Base-by-base conservation (phyloP, 208 protist genomes). In the Leishmania gerbilli region DNA sequence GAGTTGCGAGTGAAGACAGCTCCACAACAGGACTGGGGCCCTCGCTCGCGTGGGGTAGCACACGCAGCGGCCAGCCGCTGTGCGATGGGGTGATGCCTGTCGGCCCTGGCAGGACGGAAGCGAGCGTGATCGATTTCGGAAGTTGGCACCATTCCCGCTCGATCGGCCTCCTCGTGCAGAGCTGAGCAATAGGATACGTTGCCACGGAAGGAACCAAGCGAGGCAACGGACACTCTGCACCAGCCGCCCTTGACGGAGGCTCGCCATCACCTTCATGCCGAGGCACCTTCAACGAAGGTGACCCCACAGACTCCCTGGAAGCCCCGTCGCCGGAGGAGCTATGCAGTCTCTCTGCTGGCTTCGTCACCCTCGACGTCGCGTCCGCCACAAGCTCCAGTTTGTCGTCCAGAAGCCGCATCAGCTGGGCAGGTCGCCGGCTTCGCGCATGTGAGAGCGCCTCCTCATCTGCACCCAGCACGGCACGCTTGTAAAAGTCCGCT, bases 381-480 rank as follows among this genome's bases (percentile, higher is more conserved):
- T 62, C 34, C 15, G 19, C 24, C 1, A 76, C 72, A 42, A 42
- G 7, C 27, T 62, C 27, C 51, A 76, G 31, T 34, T 76, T 65
- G 17, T 77, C 55, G 42, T 85, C 82, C 9, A 85, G 77, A 6
- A 82, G 55, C 8, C 65, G 82, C 77, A 85, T 82, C 53, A 85
- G 71, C 64, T 79, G 77, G 47, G 37, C 34, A 51, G 77, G 60
- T 17, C 82, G 82, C 2, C 82, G 71, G 19, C 45, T 19, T 6
- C 49, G 71, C 24, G 72, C 77, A 7, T 51, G 49, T 15, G 21
- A 24, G 4, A 85, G 72, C 27, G 71, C 71, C 40, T 60, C 77
- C 8, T 53, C 64, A n/a, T 64, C 56, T 55, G 24, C 51, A 1
- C 76, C 77, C 7, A 69, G 24, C 37, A 76, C 72, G 13, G 21